Conservation (phyloP, 352 stramenopile genomes). For the Thraustochytrium sp. region DNA sequence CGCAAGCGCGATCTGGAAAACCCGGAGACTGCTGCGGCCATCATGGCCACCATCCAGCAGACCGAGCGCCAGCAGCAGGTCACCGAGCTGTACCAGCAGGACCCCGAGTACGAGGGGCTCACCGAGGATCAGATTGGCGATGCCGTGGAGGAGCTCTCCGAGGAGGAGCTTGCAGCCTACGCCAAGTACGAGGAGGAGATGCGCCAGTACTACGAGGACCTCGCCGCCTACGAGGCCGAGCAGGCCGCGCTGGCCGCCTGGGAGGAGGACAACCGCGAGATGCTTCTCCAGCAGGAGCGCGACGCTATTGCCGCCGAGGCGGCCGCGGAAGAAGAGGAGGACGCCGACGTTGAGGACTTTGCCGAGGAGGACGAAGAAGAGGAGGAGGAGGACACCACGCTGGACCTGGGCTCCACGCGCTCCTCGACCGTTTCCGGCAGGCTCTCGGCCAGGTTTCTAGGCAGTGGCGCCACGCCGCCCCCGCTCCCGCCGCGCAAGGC, state of each 20-base stretch:
- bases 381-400: neutral
- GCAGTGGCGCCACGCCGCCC: neutral
- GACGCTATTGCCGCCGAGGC: neutral
- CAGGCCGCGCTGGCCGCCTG: constrained; percentile 1
- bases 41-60: constrained; percentile 42
- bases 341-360: neutral
- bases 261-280: constrained; percentile 35
- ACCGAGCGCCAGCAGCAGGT: constrained; percentile 12
- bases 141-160: neutral
- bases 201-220: constrained; percentile 21
- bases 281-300: too few relatives aligned
- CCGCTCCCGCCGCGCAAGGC: constrained; percentile 13
- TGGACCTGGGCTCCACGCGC: too few relatives aligned
- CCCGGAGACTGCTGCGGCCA: constrained; percentile 21
- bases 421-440: too few relatives aligned
- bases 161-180: constrained; percentile 27
- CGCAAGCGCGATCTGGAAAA: constrained; percentile 31
- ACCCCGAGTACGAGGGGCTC: constrained; percentile 1
- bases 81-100: neutral
- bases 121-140: constrained; percentile 34
- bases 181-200: constrained; percentile 34
- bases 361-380: neutral
- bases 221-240: constrained; percentile 31
- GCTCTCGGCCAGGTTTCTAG: too few relatives aligned
- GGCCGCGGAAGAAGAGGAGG: neutral